phyloP scores from a whole-genome alignment of 2,329 filamentous ascomycete species.

The Alternaria angustiovoidea region DNA sequence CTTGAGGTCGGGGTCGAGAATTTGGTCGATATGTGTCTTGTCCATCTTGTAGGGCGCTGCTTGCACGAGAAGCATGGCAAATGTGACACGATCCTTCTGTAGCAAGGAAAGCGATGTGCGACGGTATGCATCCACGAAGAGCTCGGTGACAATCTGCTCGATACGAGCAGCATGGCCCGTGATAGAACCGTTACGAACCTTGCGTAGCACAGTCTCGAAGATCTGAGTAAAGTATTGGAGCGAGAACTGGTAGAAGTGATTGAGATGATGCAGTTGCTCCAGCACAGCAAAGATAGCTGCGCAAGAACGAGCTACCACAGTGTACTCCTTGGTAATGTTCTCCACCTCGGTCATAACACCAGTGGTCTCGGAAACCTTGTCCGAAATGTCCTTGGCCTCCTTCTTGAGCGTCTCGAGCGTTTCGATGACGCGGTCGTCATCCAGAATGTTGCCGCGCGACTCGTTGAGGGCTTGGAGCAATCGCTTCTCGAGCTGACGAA shows the following conservation, averaged over 20 bases:
- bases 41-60: conserved; percentile 97
- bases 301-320: conserved; percentile 90
- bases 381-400: conserved; percentile 93
- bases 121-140: conserved; percentile 91
- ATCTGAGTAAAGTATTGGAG: conserved; percentile 98
- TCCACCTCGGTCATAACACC: conserved; percentile 99
- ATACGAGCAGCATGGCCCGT: conserved; percentile 80
- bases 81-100: conserved; percentile 91
- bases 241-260: conserved; percentile 99
- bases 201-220: conserved; percentile 88
- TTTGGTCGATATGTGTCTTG: conserved; percentile 82
- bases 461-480: conserved; percentile 95
- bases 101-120: conserved; percentile 91
- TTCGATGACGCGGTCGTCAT: conserved; percentile 98
- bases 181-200: conserved; percentile 77
- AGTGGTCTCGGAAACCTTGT: conserved; percentile 95
- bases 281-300: conserved; percentile 96
- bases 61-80: conserved; percentile 94
- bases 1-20: conserved; percentile 79
- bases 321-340: conserved; percentile 92
- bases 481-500: conserved; percentile 92
- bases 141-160: conserved; percentile 87
- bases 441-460: conserved; percentile 95
- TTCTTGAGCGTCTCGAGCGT: conserved; percentile 98
- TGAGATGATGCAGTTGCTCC: conserved; percentile 96